Percentiles rank a stretch among this genome's conserved stretches.
phyloP scores from a whole-genome alignment of 257 asterid genomes.

The Przewalskia tangutica region DNA sequence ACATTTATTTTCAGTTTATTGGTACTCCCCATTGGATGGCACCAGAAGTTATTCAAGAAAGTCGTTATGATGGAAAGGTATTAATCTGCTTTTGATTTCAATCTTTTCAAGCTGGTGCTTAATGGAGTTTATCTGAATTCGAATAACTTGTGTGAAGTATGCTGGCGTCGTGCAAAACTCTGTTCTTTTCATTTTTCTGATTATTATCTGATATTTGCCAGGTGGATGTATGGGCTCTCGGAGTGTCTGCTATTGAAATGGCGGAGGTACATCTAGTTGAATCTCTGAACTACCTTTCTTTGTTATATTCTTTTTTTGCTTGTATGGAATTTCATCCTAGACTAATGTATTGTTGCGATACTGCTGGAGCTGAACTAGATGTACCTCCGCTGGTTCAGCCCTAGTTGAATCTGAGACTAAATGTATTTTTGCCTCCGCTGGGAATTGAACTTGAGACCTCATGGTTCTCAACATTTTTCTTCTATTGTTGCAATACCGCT shows the following conservation, averaged over 20 bases:
- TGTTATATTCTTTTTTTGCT: neutral
- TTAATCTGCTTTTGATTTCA: neutral
- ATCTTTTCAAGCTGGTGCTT: neutral
- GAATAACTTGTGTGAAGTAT: neutral
- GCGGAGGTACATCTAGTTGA: slow-evolving; percentile 63
- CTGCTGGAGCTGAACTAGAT: slow-evolving; percentile 1
- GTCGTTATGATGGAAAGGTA: slow-evolving; percentile 99
- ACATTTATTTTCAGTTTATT: slow-evolving; percentile 53
- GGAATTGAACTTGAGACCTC: neutral
- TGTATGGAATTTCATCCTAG: neutral
- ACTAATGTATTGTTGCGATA: neutral
- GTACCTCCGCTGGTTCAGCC: neutral
- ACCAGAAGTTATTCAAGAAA: slow-evolving; percentile 99
- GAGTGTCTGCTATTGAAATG: slow-evolving; percentile 99
- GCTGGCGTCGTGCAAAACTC: neutral
- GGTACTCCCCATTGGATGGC: slow-evolving; percentile 99
- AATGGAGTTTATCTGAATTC: slow-evolving; percentile 2
- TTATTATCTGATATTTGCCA: slow-evolving; percentile 15
- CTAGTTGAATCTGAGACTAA: neutral
- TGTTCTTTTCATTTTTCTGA: slow-evolving; percentile 1
- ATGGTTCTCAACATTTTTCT: neutral
- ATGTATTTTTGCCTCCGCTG: neutral
- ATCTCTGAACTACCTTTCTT: neutral
- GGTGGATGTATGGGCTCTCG: slow-evolving; percentile 99
- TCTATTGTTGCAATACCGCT: neutral